A percentile compares a stretch with the other conserved stretches of the same genome.
Conservation (phyloP, 495 filamentous ascomycete species). For the Neurospora pannonica region DNA sequence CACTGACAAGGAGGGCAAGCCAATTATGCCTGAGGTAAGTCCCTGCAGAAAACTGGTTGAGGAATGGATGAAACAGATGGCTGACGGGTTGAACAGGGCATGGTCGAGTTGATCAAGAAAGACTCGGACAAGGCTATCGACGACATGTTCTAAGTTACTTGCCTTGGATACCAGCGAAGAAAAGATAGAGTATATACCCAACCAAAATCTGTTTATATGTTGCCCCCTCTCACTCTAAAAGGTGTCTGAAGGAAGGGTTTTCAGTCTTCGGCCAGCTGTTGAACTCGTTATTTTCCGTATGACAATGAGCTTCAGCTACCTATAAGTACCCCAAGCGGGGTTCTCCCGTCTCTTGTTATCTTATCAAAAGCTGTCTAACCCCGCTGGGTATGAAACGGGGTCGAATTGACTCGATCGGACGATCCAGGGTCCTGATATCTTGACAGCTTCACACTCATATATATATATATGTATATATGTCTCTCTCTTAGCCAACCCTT, state of each 20-base stretch:
- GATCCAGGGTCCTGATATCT: not conserved
- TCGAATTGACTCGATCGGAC: not conserved
- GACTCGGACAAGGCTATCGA: conserved; percentile 87
- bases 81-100: conserved; percentile 48
- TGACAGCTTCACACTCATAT: not conserved
- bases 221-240: not conserved
- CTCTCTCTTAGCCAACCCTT: not conserved
- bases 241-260: not conserved
- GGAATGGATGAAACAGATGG: not conserved
- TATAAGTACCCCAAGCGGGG: conserved; percentile 5
- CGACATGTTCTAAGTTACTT: conserved; percentile 57
- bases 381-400: not conserved
- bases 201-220: not conserved
- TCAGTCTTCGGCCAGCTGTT: not conserved
- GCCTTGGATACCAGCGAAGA: not conserved
- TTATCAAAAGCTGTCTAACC: conserved; percentile 8
- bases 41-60: not conserved
- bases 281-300: not conserved
- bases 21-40: conserved; percentile 82
- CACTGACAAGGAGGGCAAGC: conserved; percentile 57
- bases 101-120: conserved; percentile 87
- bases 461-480: too few species aligned
- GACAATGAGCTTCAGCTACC: not conserved
- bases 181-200: not conserved
- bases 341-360: conserved; percentile 6